Percentiles rank a stretch among this genome's conserved stretches.
Evolutionary conservation across 2,329 filamentous ascomycete species (phyloP).

Genomic region (Aspergillus terreus): DNA sequence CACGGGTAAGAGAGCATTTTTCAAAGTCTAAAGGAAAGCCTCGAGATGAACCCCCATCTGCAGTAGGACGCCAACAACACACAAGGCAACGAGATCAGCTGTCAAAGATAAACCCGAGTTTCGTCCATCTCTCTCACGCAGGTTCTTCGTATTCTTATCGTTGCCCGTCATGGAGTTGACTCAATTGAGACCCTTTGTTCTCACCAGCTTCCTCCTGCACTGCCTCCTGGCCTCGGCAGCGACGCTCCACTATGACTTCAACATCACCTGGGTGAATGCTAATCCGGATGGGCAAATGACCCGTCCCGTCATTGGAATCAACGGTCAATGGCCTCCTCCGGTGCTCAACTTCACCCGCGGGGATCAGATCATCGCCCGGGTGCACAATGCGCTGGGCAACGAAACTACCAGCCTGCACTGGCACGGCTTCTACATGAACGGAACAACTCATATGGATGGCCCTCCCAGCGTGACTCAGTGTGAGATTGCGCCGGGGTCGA

Average conservation of each 20-base stretch:
- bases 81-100: too few species aligned
- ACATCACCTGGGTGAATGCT: constrained; percentile 53
- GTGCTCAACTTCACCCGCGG: constrained; percentile 70
- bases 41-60: too few species aligned
- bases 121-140: neutral
- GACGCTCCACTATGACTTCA: constrained; percentile 42
- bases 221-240: neutral
- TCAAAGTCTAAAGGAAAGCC: too few species aligned
- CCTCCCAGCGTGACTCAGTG: constrained; percentile 65
- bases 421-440: constrained; percentile 74
- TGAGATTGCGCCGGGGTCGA: constrained; percentile 59
- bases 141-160: neutral
- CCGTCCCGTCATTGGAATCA: constrained; percentile 64
- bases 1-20: too few species aligned
- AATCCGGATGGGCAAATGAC: constrained; percentile 52
- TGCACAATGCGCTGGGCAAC: constrained; percentile 65
- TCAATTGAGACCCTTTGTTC: neutral
- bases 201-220: constrained; percentile 1
- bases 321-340: constrained; percentile 71
- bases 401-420: constrained; percentile 67
- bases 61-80: too few species aligned
- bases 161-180: neutral
- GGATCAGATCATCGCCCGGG: constrained; percentile 66
- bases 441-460: constrained; percentile 72
- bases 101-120: too few species aligned